These are phyloP conservation scores for Candida methanosorbosa DNA, from an alignment of 805 yeast genomes.

Conservation along the genomic window DNA sequence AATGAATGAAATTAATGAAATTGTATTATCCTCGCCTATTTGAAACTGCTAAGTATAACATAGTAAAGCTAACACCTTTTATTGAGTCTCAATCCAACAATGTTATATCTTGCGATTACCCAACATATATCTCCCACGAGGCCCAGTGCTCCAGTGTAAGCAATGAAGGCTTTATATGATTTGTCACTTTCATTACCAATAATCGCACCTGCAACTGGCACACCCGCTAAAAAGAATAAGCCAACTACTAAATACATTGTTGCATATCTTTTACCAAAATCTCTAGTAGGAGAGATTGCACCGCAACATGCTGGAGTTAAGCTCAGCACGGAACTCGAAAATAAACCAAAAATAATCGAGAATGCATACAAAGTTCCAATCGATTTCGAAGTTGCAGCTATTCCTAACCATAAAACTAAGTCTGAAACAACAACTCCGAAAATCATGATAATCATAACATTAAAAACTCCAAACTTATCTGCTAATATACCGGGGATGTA, in stretches of 20 bases:
- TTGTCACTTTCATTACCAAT: constrained; percentile 23
- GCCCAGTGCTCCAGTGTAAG: constrained; percentile 29
- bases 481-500: constrained; percentile 46
- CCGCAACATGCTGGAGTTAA: constrained; percentile 53
- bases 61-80: constrained; percentile 4
- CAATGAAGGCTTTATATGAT: constrained; percentile 28
- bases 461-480: constrained; percentile 47
- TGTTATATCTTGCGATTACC: constrained; percentile 32
- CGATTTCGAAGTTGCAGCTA: constrained; percentile 29
- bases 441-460: constrained; percentile 44
- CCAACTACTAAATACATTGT: constrained; percentile 22
- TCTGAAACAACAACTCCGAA: constrained; percentile 34
- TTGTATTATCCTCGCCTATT: neutral
- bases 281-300: constrained; percentile 37
- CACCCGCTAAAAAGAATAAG: constrained; percentile 21
- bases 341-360: constrained; percentile 42
- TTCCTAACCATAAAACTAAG: constrained; percentile 52
- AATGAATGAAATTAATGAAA: no score
- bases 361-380: constrained; percentile 38
- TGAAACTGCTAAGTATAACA: no score
- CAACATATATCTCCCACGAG: constrained; percentile 30
- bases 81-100: constrained; percentile 33
- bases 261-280: constrained; percentile 15
- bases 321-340: constrained; percentile 47
- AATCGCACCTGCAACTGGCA: constrained; percentile 25